Percentiles rank a stretch among this genome's conserved stretches.
phyloP scores from a whole-genome alignment of 768 basidiomycete species.

The Termitomyces sp. region DNA sequence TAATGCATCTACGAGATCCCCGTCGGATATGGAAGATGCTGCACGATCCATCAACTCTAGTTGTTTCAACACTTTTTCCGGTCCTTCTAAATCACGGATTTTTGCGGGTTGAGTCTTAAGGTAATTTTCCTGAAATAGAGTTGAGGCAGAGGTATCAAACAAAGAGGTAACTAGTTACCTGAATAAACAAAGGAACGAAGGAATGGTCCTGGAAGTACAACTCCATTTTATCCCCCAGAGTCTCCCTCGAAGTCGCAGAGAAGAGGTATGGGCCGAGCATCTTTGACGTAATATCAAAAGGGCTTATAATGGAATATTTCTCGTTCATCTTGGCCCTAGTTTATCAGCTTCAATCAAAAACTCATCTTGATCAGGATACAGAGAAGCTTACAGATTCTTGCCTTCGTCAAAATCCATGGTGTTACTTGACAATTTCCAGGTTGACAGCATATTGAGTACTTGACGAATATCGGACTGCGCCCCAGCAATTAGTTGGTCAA shows the following conservation, averaged over 20 bases:
- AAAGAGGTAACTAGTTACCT: slow-evolving; percentile 40
- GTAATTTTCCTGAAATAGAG: slow-evolving; percentile 80
- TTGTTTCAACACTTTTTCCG: slow-evolving; percentile 63
- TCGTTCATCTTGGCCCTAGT: slow-evolving; percentile 83
- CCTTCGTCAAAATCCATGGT: slow-evolving; percentile 90
- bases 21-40: slow-evolving; percentile 90
- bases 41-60: slow-evolving; percentile 84
- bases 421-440: slow-evolving; percentile 83
- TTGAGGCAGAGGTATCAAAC: not conserved
- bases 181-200: slow-evolving; percentile 92
- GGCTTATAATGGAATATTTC: slow-evolving; percentile 87
- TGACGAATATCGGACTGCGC: slow-evolving; percentile 96
- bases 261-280: slow-evolving; percentile 91
- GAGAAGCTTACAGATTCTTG: slow-evolving; percentile 71
- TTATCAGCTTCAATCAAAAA: not conserved
- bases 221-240: slow-evolving; percentile 90
- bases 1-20: slow-evolving; percentile 87
- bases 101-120: slow-evolving; percentile 75
- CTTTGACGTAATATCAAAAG: slow-evolving; percentile 89
- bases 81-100: slow-evolving; percentile 53
- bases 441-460: slow-evolving; percentile 96
- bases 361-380: not conserved
- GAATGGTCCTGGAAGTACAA: slow-evolving; percentile 95
- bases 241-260: slow-evolving; percentile 73
- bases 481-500: slow-evolving; percentile 88